Evolutionary conservation across 768 basidiomycete genomes (phyloP), one percentile per base, ranked within the genome.

Genomic region (Lentinus brumalis): DNA sequence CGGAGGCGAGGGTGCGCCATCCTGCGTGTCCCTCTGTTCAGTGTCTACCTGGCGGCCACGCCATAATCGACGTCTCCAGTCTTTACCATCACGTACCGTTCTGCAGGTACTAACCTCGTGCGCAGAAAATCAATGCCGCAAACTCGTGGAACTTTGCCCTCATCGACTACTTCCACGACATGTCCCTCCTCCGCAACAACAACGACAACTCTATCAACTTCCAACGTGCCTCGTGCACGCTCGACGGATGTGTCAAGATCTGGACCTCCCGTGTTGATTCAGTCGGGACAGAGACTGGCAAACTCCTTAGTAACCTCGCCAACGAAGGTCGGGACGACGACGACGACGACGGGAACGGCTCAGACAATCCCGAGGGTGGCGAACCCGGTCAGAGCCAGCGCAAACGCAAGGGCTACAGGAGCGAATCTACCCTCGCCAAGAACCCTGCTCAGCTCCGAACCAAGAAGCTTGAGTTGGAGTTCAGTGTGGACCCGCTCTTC

Each of bases 161-260:
- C 49, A 98, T 99, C 59, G 97, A 99, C 75, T 99, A 99, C 72
- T 99, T 98, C 72, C 94, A 97, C 66, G 96, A 99, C 73, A 95
- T 98, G 89, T 94, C 93, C 11, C 83, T 98, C 15, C 80, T 99
- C 40, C 84, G 97, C 50, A 98, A 99, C 74, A 87, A 91, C 62
- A 85, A 84, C 47, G 96, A 98, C 70, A 96, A 97, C 69, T 89
- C 92, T 14, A 99, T 99, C 81, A 98, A 99, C 75, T 99, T 99
- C 71, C 97, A 98, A 76, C 96, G 96, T 71, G 97, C 97, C 15
- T 96, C 94, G 0, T 96, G 89, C 72, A 98, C 97, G 0, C 85
- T 99, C 21, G 97, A 99, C 61, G 97, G 96, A 3, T 99, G 97
- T 74, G 94, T 99, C 74, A 99, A 98, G 78, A 98, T 99, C 63